Evolutionary conservation across 1,139 yeast species (phyloP).

Genomic region (Neolecta irregularis): DNA sequence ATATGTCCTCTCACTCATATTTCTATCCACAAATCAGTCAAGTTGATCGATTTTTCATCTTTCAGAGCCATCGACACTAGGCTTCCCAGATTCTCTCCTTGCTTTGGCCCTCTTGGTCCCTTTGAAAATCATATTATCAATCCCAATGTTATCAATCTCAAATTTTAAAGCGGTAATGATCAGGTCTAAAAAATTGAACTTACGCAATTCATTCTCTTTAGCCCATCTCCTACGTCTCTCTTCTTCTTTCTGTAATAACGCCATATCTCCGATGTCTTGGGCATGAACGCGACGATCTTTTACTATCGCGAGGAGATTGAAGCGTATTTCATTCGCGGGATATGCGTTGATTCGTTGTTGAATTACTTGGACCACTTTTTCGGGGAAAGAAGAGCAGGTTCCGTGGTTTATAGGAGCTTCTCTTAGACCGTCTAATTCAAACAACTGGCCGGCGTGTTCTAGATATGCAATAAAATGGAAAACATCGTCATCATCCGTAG

Average conservation of each 20-base stretch:
- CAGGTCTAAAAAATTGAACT: conserved; percentile 42
- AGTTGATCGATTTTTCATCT: too few relatives aligned
- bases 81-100: too few relatives aligned
- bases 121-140: too few relatives aligned
- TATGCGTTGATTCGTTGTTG: conserved; percentile 34
- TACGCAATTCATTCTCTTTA: conserved; percentile 33
- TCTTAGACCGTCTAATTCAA: conserved; percentile 54
- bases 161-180: too few relatives aligned
- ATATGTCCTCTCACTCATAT: too few relatives aligned
- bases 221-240: conserved; percentile 28
- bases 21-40: too few relatives aligned
- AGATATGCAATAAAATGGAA: conserved; percentile 50
- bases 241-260: conserved; percentile 19
- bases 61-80: too few relatives aligned
- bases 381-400: conserved; percentile 33
- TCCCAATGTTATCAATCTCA: too few relatives aligned
- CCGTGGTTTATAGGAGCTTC: conserved; percentile 44
- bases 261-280: conserved; percentile 4
- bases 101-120: too few relatives aligned
- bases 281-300: conserved; percentile 28
- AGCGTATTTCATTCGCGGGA: conserved; percentile 37
- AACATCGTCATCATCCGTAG: conserved; percentile 28
- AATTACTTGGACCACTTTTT: conserved; percentile 30
- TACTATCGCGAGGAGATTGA: conserved; percentile 44
- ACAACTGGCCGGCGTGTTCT: conserved; percentile 34